Evolutionary conservation across 164 flowering plant species (phyloP), one percentile per base, ranked within the genome.

Genomic region (Paratinospora sagittata): DNA sequence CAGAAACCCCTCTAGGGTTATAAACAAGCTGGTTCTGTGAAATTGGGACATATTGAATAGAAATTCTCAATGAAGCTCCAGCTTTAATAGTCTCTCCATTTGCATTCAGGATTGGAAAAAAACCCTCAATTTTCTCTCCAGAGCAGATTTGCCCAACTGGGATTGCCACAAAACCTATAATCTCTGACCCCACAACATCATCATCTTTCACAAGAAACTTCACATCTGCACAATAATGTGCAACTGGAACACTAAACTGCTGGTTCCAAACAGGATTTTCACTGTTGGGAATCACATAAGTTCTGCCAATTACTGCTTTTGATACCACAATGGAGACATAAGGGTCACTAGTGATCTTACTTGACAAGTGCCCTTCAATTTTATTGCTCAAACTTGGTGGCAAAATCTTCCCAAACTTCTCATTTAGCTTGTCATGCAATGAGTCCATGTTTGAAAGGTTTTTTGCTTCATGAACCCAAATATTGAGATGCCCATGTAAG

Each of bases 391-490:
- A 39, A 9, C 75, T 84, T 23, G 83, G 85, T 0, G 97, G 84
- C 23, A 87, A 65, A 37, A 23, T 27, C 63, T 19, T 89, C 16
- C 80, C 77, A 72, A 93, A 81, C 82, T 90, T 67, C 34, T 86
- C 96, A 4, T 87, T 90, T 69, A 96, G 13, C 8, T 89, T 88
- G 75, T 84, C 90, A 71, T 89, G 92, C 68, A 96, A 90, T 86
- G 81, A 83, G 78, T 96, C 98, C 99, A 96, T 90, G 81, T 95
- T 95, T 5, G 99, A 98, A 45, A 96, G 92, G 79, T 91, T 92
- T 57, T 78, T 87, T 0, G 97, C 99, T 21, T 84, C 90, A 67
- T 80, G 52, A 0, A 96, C 85, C 86, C 87, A 88, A 67, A 96
- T 90, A 62, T 90, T 96, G 57, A 96, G 76, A 78, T 85, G 89